Conservation (phyloP, 306 rosid species). For the Pterocarpus santalinus region DNA sequence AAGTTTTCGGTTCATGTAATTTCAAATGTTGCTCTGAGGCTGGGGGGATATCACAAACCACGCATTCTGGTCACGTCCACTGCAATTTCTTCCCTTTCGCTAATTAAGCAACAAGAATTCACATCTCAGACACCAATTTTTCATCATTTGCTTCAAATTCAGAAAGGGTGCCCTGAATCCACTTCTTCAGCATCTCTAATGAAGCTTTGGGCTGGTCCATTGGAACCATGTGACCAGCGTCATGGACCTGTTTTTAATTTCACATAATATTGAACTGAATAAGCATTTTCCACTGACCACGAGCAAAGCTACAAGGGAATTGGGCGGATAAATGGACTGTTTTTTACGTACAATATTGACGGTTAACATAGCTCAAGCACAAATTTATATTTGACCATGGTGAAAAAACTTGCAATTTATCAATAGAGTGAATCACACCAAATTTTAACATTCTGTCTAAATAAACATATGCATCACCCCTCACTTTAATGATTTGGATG, state of each 20-base stretch:
- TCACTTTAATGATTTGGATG: not conserved
- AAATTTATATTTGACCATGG: slow-evolving; percentile 12
- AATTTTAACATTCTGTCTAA: slow-evolving; percentile 22
- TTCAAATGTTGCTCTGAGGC: not conserved
- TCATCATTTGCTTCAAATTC: slow-evolving; percentile 52
- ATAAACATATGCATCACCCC: slow-evolving; percentile 5
- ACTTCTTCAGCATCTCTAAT: slow-evolving; percentile 84
- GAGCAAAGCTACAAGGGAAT: slow-evolving; percentile 1
- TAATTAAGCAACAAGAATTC: slow-evolving; percentile 34
- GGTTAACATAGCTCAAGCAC: slow-evolving; percentile 16
- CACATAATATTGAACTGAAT: slow-evolving; percentile 18
- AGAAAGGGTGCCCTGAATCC: slow-evolving; percentile 76
- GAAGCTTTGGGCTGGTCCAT: slow-evolving; percentile 98
- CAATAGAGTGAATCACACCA: not conserved
- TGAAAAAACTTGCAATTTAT: not conserved
- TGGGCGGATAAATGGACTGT: not conserved
- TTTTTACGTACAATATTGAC: not conserved
- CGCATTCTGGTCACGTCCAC: not conserved
- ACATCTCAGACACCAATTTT: slow-evolving; percentile 69
- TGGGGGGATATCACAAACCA: not conserved
- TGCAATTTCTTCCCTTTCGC: slow-evolving; percentile 9
- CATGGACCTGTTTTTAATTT: slow-evolving; percentile 72
- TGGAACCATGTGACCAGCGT: slow-evolving; percentile 98
- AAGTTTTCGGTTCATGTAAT: slow-evolving; percentile 8
- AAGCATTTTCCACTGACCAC: slow-evolving; percentile 21